A percentile compares a stretch with the other conserved stretches of the same genome.
phyloP scores from a whole-genome alignment of 2,329 filamentous ascomycete species.

The Parascedosporium putredinis region DNA sequence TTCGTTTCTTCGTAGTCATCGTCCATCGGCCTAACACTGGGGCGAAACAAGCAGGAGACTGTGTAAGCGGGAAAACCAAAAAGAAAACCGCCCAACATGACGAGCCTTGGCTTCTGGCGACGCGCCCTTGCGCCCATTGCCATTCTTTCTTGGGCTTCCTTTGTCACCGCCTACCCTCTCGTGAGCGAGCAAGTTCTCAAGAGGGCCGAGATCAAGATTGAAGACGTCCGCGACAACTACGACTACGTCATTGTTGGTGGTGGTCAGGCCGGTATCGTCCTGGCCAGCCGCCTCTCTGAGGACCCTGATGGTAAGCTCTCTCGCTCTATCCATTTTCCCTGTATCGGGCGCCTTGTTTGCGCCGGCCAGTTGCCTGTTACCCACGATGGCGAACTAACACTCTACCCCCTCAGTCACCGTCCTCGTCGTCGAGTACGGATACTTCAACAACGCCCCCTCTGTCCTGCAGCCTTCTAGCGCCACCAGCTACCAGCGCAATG shows the following conservation, averaged over 20 bases:
- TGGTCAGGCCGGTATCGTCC: constrained; percentile 22
- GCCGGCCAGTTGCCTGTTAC: no score
- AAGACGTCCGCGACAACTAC: constrained; percentile 6
- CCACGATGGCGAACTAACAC: background rate
- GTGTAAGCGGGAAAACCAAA: background rate
- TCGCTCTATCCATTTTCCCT: no score
- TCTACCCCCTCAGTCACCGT: constrained; percentile 5
- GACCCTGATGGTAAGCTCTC: constrained; percentile 10
- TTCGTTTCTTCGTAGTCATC: no score
- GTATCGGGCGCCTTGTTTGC: background rate
- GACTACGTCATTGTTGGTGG: constrained; percentile 22
- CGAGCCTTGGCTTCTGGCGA: background rate
- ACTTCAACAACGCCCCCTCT: constrained; percentile 10
- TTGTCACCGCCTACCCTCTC: background rate
- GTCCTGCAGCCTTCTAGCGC: constrained; percentile 10
- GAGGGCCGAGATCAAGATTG: constrained; percentile 4
- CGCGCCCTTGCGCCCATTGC: constrained; percentile 3
- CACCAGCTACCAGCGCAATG: constrained; percentile 9
- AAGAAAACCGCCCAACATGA: background rate
- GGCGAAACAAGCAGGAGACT: no score
- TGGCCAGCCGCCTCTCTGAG: constrained; percentile 21
- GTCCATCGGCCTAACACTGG: no score
- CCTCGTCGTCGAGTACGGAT: constrained; percentile 11
- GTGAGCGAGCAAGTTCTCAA: constrained; percentile 5
- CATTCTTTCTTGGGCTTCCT: constrained; percentile 3